Conservation (phyloP, 2,329 filamentous ascomycete species). For the Chaetomium sp. region DNA sequence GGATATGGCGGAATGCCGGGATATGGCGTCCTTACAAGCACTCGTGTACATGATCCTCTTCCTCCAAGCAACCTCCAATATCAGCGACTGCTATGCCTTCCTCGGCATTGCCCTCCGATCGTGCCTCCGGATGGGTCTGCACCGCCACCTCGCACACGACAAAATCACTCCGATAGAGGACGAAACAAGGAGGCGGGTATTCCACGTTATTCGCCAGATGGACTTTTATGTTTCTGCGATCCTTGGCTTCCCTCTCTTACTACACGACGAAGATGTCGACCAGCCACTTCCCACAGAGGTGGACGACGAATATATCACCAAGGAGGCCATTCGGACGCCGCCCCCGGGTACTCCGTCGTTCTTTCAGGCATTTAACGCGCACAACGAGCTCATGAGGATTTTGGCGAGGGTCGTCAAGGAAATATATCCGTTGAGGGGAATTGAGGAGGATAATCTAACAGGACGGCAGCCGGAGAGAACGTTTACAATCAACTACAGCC, state of each 20-base stretch:
- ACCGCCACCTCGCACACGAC: constrained; percentile 62
- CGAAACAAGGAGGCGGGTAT: constrained; percentile 57
- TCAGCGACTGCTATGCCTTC: constrained; percentile 74
- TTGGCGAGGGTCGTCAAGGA: constrained; percentile 57
- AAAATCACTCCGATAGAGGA: constrained; percentile 57
- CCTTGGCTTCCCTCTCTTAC: constrained; percentile 58
- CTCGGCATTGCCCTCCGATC: constrained; percentile 71
- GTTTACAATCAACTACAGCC: constrained; percentile 57
- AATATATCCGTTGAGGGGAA: constrained; percentile 57
- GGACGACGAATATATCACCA: constrained; percentile 61
- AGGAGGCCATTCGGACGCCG: constrained; percentile 48
- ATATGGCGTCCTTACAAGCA: constrained; percentile 67
- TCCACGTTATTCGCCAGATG: constrained; percentile 64
- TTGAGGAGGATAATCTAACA: constrained; percentile 40
- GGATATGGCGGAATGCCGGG: constrained; percentile 63
- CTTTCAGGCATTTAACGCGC: constrained; percentile 60
- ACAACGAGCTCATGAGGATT: constrained; percentile 58
- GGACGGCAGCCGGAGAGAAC: constrained; percentile 40
- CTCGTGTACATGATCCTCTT: constrained; percentile 77
- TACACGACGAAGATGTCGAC: constrained; percentile 60
- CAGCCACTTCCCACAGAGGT: constrained; percentile 59
- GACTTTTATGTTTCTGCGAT: constrained; percentile 64
- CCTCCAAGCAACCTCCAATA: constrained; percentile 69
- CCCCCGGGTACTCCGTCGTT: constrained; percentile 52
- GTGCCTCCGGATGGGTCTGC: constrained; percentile 69